phyloP scores from a whole-genome alignment of 306 rosid species.

The Erythrophleum fordii region DNA sequence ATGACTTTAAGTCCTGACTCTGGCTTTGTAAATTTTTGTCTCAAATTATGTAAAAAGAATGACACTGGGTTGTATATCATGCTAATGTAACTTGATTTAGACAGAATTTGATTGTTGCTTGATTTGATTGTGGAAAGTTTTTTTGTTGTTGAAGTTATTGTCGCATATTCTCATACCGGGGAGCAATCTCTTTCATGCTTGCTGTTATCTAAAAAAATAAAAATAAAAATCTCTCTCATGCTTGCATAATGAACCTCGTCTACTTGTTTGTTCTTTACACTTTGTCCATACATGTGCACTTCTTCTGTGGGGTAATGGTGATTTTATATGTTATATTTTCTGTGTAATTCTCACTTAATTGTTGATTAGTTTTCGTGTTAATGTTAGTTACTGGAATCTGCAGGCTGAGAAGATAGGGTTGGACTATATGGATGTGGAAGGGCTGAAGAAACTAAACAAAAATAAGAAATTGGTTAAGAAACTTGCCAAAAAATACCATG shows the following conservation, averaged over 20 bases:
- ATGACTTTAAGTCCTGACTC: neutral
- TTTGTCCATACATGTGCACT: neutral
- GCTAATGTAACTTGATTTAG: neutral
- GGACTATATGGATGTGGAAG: conserved; percentile 73
- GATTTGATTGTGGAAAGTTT: neutral
- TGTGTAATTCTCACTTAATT: neutral
- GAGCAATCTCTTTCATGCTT: neutral
- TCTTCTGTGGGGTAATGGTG: neutral
- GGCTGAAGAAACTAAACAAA: conserved; percentile 67
- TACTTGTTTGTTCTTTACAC: neutral
- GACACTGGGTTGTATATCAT: neutral
- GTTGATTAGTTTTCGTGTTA: neutral
- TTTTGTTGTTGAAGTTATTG: neutral
- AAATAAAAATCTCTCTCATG: neutral
- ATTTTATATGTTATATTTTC: neutral
- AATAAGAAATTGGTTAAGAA: conserved; percentile 70
- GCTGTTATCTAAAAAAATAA: neutral
- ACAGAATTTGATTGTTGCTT: neutral
- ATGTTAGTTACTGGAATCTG: neutral
- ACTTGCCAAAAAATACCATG: conserved; percentile 69
- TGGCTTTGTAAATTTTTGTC: neutral
- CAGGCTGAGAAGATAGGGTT: conserved; percentile 70
- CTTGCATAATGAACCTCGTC: neutral
- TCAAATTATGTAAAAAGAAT: no score
- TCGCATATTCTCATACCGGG: no score